Conservation (phyloP, 495 filamentous ascomycete species). For the Podospora bellae-mahoneyi region DNA sequence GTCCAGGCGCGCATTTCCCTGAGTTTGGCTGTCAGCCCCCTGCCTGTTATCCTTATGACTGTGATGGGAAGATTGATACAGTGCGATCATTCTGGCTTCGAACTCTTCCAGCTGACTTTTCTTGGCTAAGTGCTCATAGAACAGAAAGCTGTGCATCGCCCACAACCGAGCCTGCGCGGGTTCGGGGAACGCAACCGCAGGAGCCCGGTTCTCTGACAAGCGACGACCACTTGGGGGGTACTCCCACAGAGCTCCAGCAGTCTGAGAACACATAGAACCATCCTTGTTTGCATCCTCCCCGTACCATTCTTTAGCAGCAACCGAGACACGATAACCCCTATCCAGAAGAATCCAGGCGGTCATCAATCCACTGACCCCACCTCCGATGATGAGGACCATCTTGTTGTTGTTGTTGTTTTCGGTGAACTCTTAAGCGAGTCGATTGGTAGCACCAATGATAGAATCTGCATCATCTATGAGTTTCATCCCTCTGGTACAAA, state of each 20-base stretch:
- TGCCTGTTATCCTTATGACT: background rate
- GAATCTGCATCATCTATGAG: no score
- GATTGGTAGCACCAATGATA: no score
- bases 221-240: background rate
- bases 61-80: background rate
- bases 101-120: background rate
- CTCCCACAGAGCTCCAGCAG: conserved; percentile 2
- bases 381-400: background rate
- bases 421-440: no score
- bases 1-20: background rate
- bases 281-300: background rate
- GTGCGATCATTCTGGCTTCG: background rate
- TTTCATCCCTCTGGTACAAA: no score
- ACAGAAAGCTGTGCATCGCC: conserved; percentile 1
- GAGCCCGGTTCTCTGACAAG: background rate
- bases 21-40: background rate
- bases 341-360: background rate
- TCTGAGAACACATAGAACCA: background rate
- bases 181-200: background rate
- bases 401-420: background rate
- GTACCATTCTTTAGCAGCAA: background rate
- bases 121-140: background rate
- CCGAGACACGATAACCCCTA: background rate
- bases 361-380: background rate
- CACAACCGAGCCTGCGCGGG: background rate